These are phyloP conservation scores for Sporothrix inflata DNA, from an alignment of 2,329 filamentous ascomycete genomes.

Conservation along the genomic window DNA sequence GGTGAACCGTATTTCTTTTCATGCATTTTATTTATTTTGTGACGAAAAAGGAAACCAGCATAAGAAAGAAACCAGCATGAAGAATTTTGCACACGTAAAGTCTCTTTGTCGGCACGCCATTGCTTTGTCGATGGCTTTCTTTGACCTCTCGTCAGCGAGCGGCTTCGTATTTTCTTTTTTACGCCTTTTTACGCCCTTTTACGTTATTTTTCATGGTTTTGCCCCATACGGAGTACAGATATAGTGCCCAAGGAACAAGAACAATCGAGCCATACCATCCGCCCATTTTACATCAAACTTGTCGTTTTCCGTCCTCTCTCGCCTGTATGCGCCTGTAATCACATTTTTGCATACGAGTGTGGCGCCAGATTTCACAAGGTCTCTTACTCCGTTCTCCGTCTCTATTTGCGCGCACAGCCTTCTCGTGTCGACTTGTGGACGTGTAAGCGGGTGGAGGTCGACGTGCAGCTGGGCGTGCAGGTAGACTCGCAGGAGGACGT, in stretches of 20 bases:
- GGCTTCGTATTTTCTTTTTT: not conserved
- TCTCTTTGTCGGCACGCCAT: not conserved
- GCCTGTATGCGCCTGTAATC: not conserved
- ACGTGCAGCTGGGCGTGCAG: conserved; percentile 6
- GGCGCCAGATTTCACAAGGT: not conserved
- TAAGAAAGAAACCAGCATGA: not conserved
- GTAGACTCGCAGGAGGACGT: not conserved
- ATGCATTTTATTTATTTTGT: not conserved
- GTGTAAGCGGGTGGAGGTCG: not conserved
- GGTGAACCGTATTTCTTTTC: not conserved
- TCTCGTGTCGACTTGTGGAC: not conserved
- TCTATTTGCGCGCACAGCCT: not conserved
- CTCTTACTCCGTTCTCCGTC: not conserved
- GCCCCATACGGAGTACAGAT: too few relatives aligned
- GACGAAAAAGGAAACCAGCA: not conserved
- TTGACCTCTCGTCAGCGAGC: conserved; percentile 5
- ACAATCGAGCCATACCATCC: not conserved
- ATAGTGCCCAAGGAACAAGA: not conserved
- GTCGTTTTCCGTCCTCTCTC: not conserved
- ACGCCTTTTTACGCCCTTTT: not conserved
- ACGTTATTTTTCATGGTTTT: not conserved
- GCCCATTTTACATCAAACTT: not conserved
- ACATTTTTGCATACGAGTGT: not conserved
- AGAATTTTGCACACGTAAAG: not conserved
- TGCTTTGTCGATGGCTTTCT: not conserved